phyloP scores from a whole-genome alignment of 164 flowering plant genomes.

The Annona cherimola region DNA sequence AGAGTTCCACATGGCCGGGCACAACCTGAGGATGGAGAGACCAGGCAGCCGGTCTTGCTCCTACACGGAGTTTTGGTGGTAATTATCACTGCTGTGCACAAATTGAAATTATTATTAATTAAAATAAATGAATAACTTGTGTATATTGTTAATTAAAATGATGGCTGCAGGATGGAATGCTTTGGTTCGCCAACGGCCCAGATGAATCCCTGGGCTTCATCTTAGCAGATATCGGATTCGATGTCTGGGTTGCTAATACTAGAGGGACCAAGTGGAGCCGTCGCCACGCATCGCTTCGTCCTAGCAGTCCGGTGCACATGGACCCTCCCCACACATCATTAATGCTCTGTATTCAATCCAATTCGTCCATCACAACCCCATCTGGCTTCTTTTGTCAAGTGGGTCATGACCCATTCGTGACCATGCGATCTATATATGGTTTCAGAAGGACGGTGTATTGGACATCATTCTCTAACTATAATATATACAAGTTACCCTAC shows the following conservation, averaged over 20 bases:
- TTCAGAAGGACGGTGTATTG: too few relatives aligned
- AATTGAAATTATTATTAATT: too few relatives aligned
- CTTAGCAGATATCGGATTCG: slow-evolving; percentile 63
- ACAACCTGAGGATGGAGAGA: slow-evolving; percentile 5
- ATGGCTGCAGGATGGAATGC: slow-evolving; percentile 52
- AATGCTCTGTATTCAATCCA: too few relatives aligned
- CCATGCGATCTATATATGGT: too few relatives aligned
- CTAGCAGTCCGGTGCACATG: slow-evolving; percentile 23
- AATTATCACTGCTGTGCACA: slow-evolving; percentile 4
- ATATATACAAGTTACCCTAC: too few relatives aligned
- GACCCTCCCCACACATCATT: too few relatives aligned
- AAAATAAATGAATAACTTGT: too few relatives aligned
- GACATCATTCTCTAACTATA: too few relatives aligned
- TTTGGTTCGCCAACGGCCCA: slow-evolving; percentile 57
- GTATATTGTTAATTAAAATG: too few relatives aligned
- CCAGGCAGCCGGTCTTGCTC: slow-evolving; percentile 47
- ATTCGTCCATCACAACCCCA: too few relatives aligned
- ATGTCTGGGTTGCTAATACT: slow-evolving; percentile 69
- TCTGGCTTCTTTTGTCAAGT: too few relatives aligned
- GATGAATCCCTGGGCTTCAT: slow-evolving; percentile 49
- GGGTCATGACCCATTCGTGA: too few relatives aligned
- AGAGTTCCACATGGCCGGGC: slow-evolving; percentile 52
- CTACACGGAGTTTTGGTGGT: slow-evolving; percentile 79
- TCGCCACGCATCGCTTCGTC: slow-evolving; percentile 34
- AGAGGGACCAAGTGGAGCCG: slow-evolving; percentile 66